Conservation (phyloP, 1,284 basidiomycete genomes). For the Boletellus deceptivus region DNA sequence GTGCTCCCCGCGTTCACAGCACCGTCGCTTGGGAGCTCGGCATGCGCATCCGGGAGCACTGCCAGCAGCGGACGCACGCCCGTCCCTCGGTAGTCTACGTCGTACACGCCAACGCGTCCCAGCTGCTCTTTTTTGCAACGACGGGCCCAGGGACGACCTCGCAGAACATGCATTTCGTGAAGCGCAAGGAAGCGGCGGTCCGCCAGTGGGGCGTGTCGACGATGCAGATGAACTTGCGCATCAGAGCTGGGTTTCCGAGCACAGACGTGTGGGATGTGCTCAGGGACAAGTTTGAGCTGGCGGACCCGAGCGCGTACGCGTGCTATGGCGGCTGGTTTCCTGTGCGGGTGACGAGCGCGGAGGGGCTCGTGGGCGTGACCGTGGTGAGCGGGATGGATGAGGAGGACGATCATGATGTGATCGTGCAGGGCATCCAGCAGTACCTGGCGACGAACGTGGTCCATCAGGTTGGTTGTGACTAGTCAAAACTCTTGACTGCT, state of each 20-base stretch:
- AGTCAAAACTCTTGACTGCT: no score
- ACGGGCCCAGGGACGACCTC: slow-evolving; percentile 31
- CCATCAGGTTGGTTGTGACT: no score
- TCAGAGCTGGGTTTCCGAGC: no score
- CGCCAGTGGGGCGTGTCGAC: no score
- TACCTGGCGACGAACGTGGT: slow-evolving; percentile 20
- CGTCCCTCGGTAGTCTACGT: slow-evolving; percentile 20
- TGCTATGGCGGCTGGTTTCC: slow-evolving; percentile 38
- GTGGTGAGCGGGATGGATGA: slow-evolving; percentile 35
- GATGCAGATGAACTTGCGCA: no score
- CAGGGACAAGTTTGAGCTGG: no score
- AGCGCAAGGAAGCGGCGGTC: slow-evolving; percentile 37
- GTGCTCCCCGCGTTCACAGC: slow-evolving; percentile 18
- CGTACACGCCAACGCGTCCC: slow-evolving; percentile 30
- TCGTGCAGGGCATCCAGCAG: slow-evolving; percentile 33
- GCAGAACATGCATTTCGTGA: slow-evolving; percentile 38
- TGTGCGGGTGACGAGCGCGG: slow-evolving; percentile 33
- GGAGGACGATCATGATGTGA: slow-evolving; percentile 35
- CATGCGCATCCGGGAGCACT: no score
- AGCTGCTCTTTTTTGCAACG: slow-evolving; percentile 31
- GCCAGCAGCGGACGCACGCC: no score
- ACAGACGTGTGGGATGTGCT: no score
- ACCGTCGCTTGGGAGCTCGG: slow-evolving; percentile 35
- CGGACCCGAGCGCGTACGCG: no score
- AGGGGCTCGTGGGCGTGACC: slow-evolving; percentile 36